A percentile compares a stretch with the other conserved stretches of the same genome.
These are phyloP conservation scores for Echinochloa phyllopogon DNA, from an alignment of 176 grass and related monocot species.

Conservation along the genomic window DNA sequence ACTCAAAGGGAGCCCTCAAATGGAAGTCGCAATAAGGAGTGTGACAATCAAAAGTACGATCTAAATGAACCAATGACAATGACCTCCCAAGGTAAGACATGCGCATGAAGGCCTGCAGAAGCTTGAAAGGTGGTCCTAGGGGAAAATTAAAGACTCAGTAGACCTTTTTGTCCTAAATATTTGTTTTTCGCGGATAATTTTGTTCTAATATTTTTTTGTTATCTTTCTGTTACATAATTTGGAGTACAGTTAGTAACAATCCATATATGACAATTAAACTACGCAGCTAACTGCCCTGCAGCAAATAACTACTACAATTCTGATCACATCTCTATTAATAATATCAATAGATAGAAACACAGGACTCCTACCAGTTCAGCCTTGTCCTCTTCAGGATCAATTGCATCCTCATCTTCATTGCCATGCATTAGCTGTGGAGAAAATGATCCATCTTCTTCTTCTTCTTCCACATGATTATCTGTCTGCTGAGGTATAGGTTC, in stretches of 20 bases:
- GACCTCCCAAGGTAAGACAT: conserved; percentile 15
- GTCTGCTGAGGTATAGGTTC: conserved; percentile 70
- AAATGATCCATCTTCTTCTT: conserved; percentile 80
- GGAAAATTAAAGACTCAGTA: background rate
- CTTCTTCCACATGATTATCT: conserved; percentile 63
- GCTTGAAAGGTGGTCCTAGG: conserved; percentile 3
- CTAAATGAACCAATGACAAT: conserved; percentile 2
- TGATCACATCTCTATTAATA: background rate
- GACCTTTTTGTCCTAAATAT: background rate
- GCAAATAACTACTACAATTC: conserved; percentile 18
- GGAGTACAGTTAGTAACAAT: conserved; percentile 1
- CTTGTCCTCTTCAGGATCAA: conserved; percentile 97
- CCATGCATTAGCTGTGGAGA: conserved; percentile 91
- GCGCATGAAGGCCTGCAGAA: background rate
- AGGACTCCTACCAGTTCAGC: conserved; percentile 74
- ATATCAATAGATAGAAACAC: conserved; percentile 1
- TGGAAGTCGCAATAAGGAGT: background rate
- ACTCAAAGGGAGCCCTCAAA: background rate
- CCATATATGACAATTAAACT: conserved; percentile 17
- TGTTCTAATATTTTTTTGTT: background rate
- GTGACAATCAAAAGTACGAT: background rate
- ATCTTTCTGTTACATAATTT: background rate
- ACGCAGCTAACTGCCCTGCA: conserved; percentile 7
- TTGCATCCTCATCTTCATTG: conserved; percentile 85
- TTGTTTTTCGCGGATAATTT: background rate